These are phyloP conservation scores for Nannochloris sp. DNA, from an alignment of 139 green algal genomes.

Conservation along the genomic window DNA sequence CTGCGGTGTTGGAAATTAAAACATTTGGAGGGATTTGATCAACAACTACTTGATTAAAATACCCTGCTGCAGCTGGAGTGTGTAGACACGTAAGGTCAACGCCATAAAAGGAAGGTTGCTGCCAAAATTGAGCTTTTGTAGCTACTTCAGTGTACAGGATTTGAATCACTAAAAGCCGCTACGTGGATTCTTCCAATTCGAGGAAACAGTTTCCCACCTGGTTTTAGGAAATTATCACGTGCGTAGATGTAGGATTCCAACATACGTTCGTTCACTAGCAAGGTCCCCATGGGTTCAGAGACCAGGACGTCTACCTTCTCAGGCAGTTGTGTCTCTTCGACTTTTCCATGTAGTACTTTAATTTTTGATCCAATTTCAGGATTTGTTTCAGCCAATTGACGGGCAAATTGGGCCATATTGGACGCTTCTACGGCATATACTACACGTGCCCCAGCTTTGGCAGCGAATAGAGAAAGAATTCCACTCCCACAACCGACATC, in stretches of 20 bases:
- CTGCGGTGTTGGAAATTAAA: slow-evolving; percentile 49
- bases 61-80: slow-evolving; percentile 36
- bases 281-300: slow-evolving; percentile 82
- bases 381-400: slow-evolving; percentile 64
- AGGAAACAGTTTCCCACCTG: slow-evolving; percentile 90
- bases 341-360: slow-evolving; percentile 55
- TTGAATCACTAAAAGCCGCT: slow-evolving; percentile 76
- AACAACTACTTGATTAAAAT: slow-evolving; percentile 81
- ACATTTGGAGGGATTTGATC: slow-evolving; percentile 80
- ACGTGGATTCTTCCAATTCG: slow-evolving; percentile 74
- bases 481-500: slow-evolving; percentile 90
- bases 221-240: slow-evolving; percentile 82
- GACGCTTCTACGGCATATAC: slow-evolving; percentile 96
- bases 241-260: slow-evolving; percentile 90
- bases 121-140: slow-evolving; percentile 71
- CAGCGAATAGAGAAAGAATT: slow-evolving; percentile 95
- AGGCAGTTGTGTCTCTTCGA: slow-evolving; percentile 62
- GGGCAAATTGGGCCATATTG: slow-evolving; percentile 71
- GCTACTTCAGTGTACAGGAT: slow-evolving; percentile 68
- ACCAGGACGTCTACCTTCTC: slow-evolving; percentile 56
- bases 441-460: slow-evolving; percentile 71
- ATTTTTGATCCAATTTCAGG: slow-evolving; percentile 22
- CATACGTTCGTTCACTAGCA: slow-evolving; percentile 97
- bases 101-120: slow-evolving; percentile 75
- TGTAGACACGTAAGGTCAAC: slow-evolving; percentile 77